A percentile compares a stretch with the other conserved stretches of the same genome.
These are phyloP conservation scores for Kluyveromyces starmeri DNA, from an alignment of 805 yeast genomes.

Conservation along the genomic window DNA sequence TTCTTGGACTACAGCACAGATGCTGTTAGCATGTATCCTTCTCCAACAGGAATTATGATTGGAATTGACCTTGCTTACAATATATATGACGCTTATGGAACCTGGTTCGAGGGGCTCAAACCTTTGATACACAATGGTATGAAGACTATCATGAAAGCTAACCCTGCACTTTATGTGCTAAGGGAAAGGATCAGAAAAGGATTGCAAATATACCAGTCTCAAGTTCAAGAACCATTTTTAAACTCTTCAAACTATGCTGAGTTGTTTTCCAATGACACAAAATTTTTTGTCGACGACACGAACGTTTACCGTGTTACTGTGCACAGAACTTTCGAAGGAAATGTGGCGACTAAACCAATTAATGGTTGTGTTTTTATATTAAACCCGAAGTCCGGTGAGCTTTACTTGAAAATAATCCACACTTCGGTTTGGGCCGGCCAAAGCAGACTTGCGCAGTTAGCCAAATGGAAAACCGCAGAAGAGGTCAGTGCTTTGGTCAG, in stretches of 20 bases:
- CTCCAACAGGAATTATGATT: conserved; percentile 84
- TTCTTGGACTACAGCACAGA: conserved; percentile 90
- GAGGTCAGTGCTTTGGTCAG: conserved; percentile 88
- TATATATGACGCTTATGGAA: conserved; percentile 93
- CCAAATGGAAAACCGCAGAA: conserved; percentile 98
- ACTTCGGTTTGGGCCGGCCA: conserved; percentile 97
- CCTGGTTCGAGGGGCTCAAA: conserved; percentile 95
- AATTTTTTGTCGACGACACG: conserved; percentile 85
- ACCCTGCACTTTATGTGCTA: conserved; percentile 84
- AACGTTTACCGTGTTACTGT: conserved; percentile 90
- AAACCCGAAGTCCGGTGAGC: conserved; percentile 85
- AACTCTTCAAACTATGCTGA: conserved; percentile 88
- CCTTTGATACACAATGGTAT: conserved; percentile 83
- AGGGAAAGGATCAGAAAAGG: conserved; percentile 94
- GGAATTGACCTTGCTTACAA: conserved; percentile 93
- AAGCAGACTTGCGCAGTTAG: conserved; percentile 81
- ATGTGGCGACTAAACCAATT: conserved; percentile 81
- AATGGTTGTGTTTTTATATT: conserved; percentile 89
- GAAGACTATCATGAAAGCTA: conserved; percentile 89
- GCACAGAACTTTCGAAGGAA: conserved; percentile 88
- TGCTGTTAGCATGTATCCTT: conserved; percentile 75
- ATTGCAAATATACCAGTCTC: conserved; percentile 84
- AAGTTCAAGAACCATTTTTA: conserved; percentile 84
- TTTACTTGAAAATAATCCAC: conserved; percentile 82
- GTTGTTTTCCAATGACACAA: conserved; percentile 72